Conservation (phyloP, 2,329 filamentous ascomycete species). For the Thielaviopsis punctulata region DNA sequence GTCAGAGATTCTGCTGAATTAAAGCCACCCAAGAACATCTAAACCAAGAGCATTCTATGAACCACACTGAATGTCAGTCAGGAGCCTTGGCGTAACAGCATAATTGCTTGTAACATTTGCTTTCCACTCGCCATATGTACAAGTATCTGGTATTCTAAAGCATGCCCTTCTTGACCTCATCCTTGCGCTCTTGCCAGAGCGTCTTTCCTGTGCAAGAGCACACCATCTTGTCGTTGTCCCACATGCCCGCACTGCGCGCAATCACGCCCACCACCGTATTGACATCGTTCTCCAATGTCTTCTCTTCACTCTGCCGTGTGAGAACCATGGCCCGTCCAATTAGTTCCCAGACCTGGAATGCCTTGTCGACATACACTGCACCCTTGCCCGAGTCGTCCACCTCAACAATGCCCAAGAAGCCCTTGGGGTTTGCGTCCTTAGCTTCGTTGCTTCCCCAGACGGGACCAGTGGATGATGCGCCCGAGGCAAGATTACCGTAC, state of each 20-base stretch:
- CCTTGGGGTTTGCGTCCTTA: conserved; percentile 23
- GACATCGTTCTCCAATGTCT: conserved; percentile 52
- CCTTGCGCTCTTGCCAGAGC: conserved; percentile 88
- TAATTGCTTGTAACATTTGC: no score
- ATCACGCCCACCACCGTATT: conserved; percentile 86
- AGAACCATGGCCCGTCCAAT: conserved; percentile 88
- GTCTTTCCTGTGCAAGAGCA: conserved; percentile 97
- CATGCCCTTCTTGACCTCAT: conserved; percentile 83
- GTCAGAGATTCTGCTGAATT: no score
- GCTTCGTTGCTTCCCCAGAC: conserved; percentile 43
- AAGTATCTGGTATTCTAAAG: conserved; percentile 33
- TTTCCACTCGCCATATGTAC: not conserved
- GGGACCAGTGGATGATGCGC: conserved; percentile 64
- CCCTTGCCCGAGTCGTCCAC: conserved; percentile 63
- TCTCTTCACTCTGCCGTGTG: conserved; percentile 38
- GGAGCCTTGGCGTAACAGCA: no score
- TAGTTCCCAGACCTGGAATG: conserved; percentile 85
- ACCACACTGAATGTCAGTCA: no score
- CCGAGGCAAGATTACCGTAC: conserved; percentile 70
- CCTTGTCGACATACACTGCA: conserved; percentile 61
- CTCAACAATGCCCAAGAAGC: conserved; percentile 53
- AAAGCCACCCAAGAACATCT: no score
- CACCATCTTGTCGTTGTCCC: conserved; percentile 97
- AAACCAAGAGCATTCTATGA: no score
- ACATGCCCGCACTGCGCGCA: conserved; percentile 88